Evolutionary conservation across 108 stramenopile genomes (phyloP), one percentile per base, ranked within the genome.

Genomic region (Pseudonitzschia multiseries): DNA sequence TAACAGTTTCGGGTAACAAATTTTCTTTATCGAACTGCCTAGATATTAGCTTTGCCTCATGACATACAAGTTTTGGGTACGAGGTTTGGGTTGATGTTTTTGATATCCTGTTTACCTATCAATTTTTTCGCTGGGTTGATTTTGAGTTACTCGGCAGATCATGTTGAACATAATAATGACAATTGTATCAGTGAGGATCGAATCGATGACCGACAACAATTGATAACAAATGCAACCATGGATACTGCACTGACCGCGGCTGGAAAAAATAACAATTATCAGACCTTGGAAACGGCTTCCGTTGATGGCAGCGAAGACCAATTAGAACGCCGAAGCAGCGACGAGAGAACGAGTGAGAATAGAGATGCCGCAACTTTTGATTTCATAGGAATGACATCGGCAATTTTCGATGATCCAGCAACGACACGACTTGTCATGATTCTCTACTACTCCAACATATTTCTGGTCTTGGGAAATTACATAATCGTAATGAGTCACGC

Each of bases 401-500:
- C 82, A 13, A 31, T 91, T 17, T 91, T 91, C 63, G 64, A 75
- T 53, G 22, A 82, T 31, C 68, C 32, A 26, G 13, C 43, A 50
- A 42, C 59, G 18, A 75, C 83, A 18, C 40, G 46, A 22, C 8
- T 81, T 24, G 87, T 91, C 64, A 85, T 84, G 64, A 15, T 72
- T 14, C 74, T 87, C 14, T 91, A 81, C 60, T 91, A 91, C 68
- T 50, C 64, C 60, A 91, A 91, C 42, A 83, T 91, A 8, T 91
- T 88, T 78, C 65, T 91, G 60, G 89, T 91, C 5, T 62, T 91
- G 70, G 86, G 86, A 22, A 70, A 87, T 69, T 88, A 88, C 71
- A 86, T 86, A 48, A 70, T 90, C 18, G 89, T 91, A 27, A 91
- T 91, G 89, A 76, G 78, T 40, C 87, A 87, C 68, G 77, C 89